Evolutionary conservation across 164 flowering plant species (phyloP).

Genomic region (Annona squamosa): DNA sequence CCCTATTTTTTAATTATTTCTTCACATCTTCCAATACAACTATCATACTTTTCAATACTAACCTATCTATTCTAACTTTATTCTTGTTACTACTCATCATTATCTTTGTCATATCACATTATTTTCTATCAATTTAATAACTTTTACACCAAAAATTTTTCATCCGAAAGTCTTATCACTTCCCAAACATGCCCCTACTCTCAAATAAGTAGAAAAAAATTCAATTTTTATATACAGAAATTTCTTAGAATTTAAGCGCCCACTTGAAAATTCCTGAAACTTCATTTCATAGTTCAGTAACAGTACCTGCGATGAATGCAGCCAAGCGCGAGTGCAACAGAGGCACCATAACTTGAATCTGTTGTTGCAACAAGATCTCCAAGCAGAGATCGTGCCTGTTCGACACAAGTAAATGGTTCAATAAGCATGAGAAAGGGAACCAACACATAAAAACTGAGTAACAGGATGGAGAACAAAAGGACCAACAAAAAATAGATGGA

Average conservation of each 20-base stretch:
- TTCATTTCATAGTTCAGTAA: background rate
- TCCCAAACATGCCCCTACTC: no score
- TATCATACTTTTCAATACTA: no score
- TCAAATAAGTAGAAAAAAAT: background rate
- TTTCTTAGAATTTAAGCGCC: background rate
- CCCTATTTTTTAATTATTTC: no score
- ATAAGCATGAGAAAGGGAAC: background rate
- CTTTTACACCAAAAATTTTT: no score
- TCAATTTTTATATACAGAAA: background rate
- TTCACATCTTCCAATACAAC: no score
- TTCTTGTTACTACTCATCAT: no score
- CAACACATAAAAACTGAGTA: background rate
- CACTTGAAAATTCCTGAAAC: background rate
- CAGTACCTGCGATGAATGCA: constrained; percentile 88
- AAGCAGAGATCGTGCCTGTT: constrained; percentile 61
- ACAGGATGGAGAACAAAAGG: no score
- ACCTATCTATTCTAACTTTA: no score
- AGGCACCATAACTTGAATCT: constrained; percentile 68
- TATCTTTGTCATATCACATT: no score
- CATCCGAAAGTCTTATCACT: no score
- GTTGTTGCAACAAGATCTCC: constrained; percentile 52
- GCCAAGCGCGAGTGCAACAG: constrained; percentile 85
- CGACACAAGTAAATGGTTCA: constrained; percentile 9
- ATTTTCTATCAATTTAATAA: no score
- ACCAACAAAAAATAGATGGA: no score